A percentile compares a stretch with the other conserved stretches of the same genome.
Conservation (phyloP, 1,139 yeast genomes). For the Yarrowia galli region DNA sequence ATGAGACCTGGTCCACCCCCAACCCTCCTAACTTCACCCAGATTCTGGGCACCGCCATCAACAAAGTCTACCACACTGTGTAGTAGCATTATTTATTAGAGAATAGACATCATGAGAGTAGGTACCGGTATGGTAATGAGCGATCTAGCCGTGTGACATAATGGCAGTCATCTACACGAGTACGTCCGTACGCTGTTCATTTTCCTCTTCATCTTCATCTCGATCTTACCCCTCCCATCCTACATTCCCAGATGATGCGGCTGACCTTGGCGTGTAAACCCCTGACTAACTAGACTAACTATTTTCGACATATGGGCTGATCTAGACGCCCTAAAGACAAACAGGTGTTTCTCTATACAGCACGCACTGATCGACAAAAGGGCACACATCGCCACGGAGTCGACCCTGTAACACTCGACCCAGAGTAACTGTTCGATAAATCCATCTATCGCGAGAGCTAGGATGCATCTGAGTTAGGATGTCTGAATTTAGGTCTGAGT, state of each 20-base stretch:
- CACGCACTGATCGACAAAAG: too few species aligned
- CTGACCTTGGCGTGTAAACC: constrained; percentile 1
- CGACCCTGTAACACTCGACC: too few species aligned
- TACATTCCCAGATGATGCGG: neutral
- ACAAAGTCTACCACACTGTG: constrained; percentile 37
- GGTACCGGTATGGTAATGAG: too few species aligned
- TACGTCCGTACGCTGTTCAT: neutral
- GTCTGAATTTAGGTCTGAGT: neutral
- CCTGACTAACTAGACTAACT: constrained; percentile 1
- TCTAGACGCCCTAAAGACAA: too few species aligned
- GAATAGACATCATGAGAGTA: constrained; percentile 6
- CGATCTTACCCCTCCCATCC: too few species aligned
- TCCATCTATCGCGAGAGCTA: too few species aligned
- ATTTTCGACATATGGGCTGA: neutral
- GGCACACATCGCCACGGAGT: too few species aligned
- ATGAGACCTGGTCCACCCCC: constrained; percentile 37
- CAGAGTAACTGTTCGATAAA: too few species aligned
- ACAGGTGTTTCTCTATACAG: too few species aligned
- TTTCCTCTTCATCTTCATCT: too few species aligned
- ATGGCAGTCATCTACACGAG: too few species aligned
- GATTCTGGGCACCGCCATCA: constrained; percentile 36
- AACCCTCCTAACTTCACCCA: constrained; percentile 37
- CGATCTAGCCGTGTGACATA: too few species aligned
- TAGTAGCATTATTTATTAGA: constrained; percentile 35
- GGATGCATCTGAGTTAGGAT: neutral